phyloP scores from a whole-genome alignment of 108 stramenopile species.

The Conticribra guillardii region DNA sequence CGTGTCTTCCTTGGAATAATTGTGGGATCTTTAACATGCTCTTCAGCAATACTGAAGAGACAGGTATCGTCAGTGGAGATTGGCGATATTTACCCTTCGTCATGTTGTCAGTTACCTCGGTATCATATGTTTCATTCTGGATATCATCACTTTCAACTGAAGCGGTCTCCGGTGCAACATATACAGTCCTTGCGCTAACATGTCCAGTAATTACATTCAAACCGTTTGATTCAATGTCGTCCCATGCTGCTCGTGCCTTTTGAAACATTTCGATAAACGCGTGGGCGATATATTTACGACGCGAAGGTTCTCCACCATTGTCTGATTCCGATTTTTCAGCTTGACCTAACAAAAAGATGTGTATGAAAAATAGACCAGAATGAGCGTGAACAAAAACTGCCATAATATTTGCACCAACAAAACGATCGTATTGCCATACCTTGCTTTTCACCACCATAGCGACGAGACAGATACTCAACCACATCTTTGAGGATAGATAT shows the following conservation, averaged over 20 bases:
- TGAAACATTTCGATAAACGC: constrained; percentile 17
- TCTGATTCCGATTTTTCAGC: not conserved
- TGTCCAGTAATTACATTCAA: constrained; percentile 41
- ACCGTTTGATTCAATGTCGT: constrained; percentile 24
- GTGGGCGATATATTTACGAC: not conserved
- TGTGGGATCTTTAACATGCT: constrained; percentile 57
- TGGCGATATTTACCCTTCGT: constrained; percentile 2
- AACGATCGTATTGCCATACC: no score
- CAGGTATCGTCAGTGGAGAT: constrained; percentile 34
- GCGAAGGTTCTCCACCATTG: not conserved
- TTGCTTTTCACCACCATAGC: constrained; percentile 16
- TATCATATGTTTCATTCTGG: not conserved
- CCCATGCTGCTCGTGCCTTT: constrained; percentile 31
- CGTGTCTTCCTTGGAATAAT: constrained; percentile 43
- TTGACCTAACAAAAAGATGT: not conserved
- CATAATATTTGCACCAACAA: no score
- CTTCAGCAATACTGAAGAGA: constrained; percentile 57
- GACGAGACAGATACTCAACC: constrained; percentile 21
- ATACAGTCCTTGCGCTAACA: constrained; percentile 32
- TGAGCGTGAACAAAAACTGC: no score
- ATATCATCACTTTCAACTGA: not conserved
- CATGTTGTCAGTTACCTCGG: not conserved
- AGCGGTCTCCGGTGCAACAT: not conserved
- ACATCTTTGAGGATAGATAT: constrained; percentile 26
- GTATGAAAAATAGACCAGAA: not conserved